Percentiles rank a stretch among this genome's conserved stretches.
These are phyloP conservation scores for Colletotrichum orchidophilum DNA, from an alignment of 2,329 filamentous ascomycete genomes.

Conservation along the genomic window DNA sequence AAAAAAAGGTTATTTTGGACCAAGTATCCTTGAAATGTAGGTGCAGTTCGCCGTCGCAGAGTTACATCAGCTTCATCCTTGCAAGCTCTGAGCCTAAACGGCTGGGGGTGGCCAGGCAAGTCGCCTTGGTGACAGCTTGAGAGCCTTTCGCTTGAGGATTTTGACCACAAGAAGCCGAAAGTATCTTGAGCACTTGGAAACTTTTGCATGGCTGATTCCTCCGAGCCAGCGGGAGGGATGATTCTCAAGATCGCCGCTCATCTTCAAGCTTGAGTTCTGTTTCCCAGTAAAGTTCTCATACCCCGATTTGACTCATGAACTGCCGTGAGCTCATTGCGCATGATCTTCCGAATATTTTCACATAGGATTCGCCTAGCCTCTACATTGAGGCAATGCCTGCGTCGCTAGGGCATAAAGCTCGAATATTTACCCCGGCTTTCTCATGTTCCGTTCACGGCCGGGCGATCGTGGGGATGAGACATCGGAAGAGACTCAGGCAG, in stretches of 20 bases:
- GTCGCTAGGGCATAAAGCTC: background rate
- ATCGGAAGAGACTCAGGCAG: conserved; percentile 5
- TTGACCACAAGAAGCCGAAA: background rate
- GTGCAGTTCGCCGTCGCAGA: conserved; percentile 1
- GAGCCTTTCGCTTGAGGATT: background rate
- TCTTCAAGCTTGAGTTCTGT: background rate
- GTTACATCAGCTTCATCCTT: conserved; percentile 1
- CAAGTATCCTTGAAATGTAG: conserved; percentile 12
- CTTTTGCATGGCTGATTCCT: background rate
- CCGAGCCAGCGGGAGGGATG: too few relatives aligned
- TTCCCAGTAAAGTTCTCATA: background rate
- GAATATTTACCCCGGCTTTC: background rate
- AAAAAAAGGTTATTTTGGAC: conserved; percentile 25
- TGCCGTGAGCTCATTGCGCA: background rate
- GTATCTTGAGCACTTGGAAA: background rate
- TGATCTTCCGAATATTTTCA: background rate
- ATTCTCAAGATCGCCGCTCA: conserved; percentile 9
- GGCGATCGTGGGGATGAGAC: conserved; percentile 32
- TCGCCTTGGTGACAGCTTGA: background rate
- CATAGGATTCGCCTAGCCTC: background rate
- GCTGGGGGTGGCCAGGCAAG: background rate
- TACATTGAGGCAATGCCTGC: background rate
- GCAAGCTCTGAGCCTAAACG: background rate
- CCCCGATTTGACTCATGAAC: background rate
- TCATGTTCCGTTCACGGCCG: conserved; percentile 23